A percentile compares a stretch with the other conserved stretches of the same genome.
phyloP scores from a whole-genome alignment of 192 early-diverging fungal genomes.

The Backusella sp. region DNA sequence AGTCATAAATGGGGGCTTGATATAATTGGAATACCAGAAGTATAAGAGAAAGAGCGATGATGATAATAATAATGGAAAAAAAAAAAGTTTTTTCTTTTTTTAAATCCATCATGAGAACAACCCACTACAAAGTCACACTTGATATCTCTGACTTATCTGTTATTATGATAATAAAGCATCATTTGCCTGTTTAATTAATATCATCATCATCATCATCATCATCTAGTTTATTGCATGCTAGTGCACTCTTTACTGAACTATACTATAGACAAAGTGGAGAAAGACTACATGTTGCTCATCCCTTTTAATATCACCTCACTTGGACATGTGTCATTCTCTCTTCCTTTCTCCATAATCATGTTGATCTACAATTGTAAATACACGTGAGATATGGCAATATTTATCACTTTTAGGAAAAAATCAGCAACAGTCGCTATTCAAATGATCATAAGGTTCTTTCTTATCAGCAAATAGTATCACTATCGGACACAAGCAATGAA shows the following conservation, averaged over 20 bases:
- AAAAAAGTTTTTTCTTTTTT: neutral
- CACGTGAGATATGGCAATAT: neutral
- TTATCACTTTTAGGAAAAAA: neutral
- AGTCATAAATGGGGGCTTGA: neutral
- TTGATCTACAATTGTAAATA: neutral
- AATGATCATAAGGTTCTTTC: neutral
- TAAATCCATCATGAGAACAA: neutral
- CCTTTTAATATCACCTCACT: too few relatives aligned
- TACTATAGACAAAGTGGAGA: too few relatives aligned
- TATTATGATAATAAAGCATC: neutral
- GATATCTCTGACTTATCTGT: neutral
- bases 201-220: neutral
- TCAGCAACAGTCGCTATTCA: neutral
- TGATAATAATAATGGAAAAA: neutral
- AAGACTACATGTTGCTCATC: too few relatives aligned
- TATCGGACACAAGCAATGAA: neutral
- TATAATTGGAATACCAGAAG: too few relatives aligned
- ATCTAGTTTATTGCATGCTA: neutral
- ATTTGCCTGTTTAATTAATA: neutral
- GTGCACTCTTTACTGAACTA: neutral
- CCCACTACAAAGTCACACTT: neutral
- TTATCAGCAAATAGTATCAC: neutral
- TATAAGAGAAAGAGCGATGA: neutral
- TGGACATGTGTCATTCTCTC: too few relatives aligned
- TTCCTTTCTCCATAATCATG: neutral